These are phyloP conservation scores for Coemansia sp. DNA, from an alignment of 192 early-diverging fungal genomes.

Conservation along the genomic window DNA sequence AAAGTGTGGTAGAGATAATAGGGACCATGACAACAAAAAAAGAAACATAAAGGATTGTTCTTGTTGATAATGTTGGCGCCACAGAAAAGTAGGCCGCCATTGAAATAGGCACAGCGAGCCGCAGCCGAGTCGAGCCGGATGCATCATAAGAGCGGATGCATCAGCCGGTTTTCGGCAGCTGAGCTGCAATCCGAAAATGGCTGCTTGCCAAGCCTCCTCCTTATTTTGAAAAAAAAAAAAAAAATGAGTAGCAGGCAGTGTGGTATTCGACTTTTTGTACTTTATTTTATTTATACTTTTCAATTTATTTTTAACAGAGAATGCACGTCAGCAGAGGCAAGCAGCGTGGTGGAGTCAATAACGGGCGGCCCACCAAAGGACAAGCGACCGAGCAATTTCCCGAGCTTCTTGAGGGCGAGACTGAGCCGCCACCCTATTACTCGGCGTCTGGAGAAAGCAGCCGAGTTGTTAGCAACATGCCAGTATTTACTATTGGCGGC, in stretches of 20 bases:
- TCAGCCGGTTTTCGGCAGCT: too few relatives aligned
- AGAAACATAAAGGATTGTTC: neutral
- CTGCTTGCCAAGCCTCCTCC: neutral
- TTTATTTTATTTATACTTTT: conserved; percentile 1
- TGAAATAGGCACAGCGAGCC: neutral
- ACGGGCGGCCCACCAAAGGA: neutral
- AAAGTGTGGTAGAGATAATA: too few relatives aligned
- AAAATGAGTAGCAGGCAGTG: too few relatives aligned
- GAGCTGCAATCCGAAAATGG: too few relatives aligned
- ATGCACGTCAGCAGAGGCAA: conserved; percentile 10
- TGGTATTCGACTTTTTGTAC: too few relatives aligned
- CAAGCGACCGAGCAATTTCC: conserved; percentile 32
- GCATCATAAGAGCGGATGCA: too few relatives aligned
- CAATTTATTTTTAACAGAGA: neutral
- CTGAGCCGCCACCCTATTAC: neutral
- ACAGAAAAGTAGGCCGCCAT: neutral
- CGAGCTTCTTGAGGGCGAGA: conserved; percentile 13
- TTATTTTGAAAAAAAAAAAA: too few relatives aligned
- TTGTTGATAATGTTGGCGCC: neutral
- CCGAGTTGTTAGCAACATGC: neutral
- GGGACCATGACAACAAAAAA: too few relatives aligned
- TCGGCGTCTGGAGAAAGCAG: neutral
- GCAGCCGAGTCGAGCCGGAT: neutral
- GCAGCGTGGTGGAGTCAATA: neutral
- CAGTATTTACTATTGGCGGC: conserved; percentile 13